Evolutionary conservation across 139 green algal genomes (phyloP).

Genomic region (Deuterostichococcus epilithicus): DNA sequence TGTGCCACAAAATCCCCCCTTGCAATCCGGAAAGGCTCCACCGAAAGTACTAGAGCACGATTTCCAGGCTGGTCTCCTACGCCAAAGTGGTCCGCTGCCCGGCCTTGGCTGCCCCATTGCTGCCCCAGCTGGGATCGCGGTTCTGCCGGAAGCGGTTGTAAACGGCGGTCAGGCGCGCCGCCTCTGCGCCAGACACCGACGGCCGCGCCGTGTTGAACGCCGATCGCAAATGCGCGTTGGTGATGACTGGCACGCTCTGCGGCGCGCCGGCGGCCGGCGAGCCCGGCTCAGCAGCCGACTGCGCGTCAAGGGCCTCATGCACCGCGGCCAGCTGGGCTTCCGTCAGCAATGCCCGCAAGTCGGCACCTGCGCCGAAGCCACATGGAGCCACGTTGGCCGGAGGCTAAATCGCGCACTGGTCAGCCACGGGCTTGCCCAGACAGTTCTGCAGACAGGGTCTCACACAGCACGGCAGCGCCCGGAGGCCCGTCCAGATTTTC

Average conservation of each 20-base stretch:
- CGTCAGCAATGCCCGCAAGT: conserved; percentile 71
- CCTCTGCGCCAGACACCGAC: conserved; percentile 55
- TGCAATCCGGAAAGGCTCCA: too few relatives aligned
- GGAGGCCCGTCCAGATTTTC: too few relatives aligned
- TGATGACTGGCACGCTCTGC: conserved; percentile 17
- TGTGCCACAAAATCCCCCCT: too few relatives aligned
- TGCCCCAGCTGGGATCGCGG: conserved; percentile 31
- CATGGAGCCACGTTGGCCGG: too few relatives aligned
- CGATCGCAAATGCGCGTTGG: conserved; percentile 42
- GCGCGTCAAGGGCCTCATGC: conserved; percentile 55
- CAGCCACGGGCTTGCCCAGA: too few relatives aligned
- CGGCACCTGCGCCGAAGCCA: conserved; percentile 62
- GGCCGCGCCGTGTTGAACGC: conserved; percentile 47
- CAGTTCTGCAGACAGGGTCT: too few relatives aligned
- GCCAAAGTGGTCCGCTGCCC: conserved; percentile 54
- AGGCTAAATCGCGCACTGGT: too few relatives aligned
- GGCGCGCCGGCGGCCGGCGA: too few relatives aligned
- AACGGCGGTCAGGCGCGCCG: conserved; percentile 43
- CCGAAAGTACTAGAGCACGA: too few relatives aligned
- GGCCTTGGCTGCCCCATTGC: conserved; percentile 15
- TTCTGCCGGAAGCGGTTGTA: conserved; percentile 55
- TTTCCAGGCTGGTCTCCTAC: conserved; percentile 15
- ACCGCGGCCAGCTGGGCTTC: conserved; percentile 81
- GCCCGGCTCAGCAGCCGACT: not conserved
- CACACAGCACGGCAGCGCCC: too few relatives aligned